Base-by-base conservation (phyloP, 2,329 filamentous ascomycete genomes). In the Hawksworthiomyces lignivorus region DNA sequence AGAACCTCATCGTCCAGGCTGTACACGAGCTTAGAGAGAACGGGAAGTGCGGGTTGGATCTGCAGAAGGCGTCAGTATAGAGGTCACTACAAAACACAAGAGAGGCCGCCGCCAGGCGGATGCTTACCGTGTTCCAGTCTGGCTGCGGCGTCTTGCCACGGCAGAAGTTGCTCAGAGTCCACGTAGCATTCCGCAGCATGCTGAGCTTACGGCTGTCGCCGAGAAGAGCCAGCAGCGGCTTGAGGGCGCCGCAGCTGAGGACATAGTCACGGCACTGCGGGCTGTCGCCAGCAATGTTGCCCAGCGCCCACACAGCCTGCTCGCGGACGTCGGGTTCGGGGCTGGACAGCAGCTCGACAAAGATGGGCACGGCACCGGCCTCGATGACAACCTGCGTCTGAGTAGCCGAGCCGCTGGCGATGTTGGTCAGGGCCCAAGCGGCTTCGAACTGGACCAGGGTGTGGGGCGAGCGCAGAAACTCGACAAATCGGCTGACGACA, bases 141-240 rank as follows among this genome's bases (percentile, higher is more conserved):
- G 92, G 92, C 70, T 98, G 92, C 39, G 92, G 92, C 8, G 90
- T 96, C 79, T 98, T 98, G 68, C 92, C 92, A 73, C 92, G 87
- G 72, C 92, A 98, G 71, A 98, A 98, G 75, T 98, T 98, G 77
- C 92, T 97, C 44, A 98, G 72, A 33, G 92, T 98, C 92, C 92
- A 98, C 19, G 92, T 98, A 27, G 92, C 92, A 62, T 98, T 98
- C 54, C 92, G 80, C 39, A 98, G 82, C 92, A 98, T 98, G 76
- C 89, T 97, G 45, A 98, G 73, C 75, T 98, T 98, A 59, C 92
- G 88, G 71, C 92, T 96, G 65, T 98, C 92, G 41, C 90, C 90
- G 44, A 98, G 80, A 33, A 98, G 77, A 58, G 80, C 79, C 44
- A 98, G 78, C 44, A 98, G 76, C 39, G 92, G 92, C 64, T 87